Percentiles rank a stretch among this genome's conserved stretches.
These are phyloP conservation scores for Tetrahymena malaccensis DNA, from an alignment of 73 alveolate genomes.

Conservation along the genomic window DNA sequence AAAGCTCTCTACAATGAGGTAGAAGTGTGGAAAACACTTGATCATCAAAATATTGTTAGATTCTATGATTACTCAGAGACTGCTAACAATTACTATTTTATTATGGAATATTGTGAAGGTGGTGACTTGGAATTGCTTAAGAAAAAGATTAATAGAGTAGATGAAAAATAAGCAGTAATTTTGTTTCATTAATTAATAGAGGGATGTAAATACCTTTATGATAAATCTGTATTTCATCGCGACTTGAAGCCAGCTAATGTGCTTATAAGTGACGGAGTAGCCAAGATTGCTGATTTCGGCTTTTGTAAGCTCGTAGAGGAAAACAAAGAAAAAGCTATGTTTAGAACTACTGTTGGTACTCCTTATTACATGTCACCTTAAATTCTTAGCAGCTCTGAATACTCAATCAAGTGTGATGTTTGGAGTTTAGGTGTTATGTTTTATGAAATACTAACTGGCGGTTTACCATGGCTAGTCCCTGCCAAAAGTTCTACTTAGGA, in stretches of 20 bases:
- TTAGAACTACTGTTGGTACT: slow-evolving; percentile 20
- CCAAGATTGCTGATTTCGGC: slow-evolving; percentile 32
- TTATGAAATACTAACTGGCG: slow-evolving; percentile 29
- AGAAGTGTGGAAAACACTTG: slow-evolving; percentile 22
- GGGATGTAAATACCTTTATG: slow-evolving; percentile 35
- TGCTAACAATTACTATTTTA: not conserved
- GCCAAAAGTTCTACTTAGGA: not conserved
- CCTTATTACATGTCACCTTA: slow-evolving; percentile 40
- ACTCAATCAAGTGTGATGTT: slow-evolving; percentile 40
- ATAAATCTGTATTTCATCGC: slow-evolving; percentile 19
- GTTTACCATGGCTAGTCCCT: slow-evolving; percentile 18
- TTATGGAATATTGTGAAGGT: slow-evolving; percentile 8
- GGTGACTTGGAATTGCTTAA: not conserved
- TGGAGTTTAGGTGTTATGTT: slow-evolving; percentile 37
- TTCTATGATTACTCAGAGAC: not conserved
- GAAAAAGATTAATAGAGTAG: not conserved
- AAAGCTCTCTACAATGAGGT: slow-evolving; percentile 25
- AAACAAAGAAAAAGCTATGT: not conserved
- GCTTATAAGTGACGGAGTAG: not conserved
- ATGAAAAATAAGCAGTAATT: slow-evolving; percentile 17
- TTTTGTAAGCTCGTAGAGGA: not conserved
- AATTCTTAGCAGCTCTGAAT: slow-evolving; percentile 5
- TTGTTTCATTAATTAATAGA: slow-evolving; percentile 13
- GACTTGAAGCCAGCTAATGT: slow-evolving; percentile 35
- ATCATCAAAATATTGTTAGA: slow-evolving; percentile 5